These are phyloP conservation scores for Hypsizygus marmoreus DNA, from an alignment of 768 basidiomycete species.

Conservation along the genomic window DNA sequence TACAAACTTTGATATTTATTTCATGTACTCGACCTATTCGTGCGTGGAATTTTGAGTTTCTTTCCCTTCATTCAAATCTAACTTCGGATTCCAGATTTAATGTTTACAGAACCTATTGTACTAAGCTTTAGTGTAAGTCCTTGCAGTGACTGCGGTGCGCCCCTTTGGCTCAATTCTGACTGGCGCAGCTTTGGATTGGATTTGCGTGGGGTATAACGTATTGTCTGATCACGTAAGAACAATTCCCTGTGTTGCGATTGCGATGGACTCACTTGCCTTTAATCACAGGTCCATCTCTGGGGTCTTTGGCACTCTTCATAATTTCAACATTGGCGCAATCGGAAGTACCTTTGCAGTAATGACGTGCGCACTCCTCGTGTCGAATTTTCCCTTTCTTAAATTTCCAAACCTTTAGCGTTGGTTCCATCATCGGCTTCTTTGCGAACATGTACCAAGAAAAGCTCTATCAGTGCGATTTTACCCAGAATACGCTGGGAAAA, in stretches of 20 bases:
- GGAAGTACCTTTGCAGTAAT: conserved; percentile 64
- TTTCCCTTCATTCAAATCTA: neutral
- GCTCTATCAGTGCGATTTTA: conserved; percentile 46
- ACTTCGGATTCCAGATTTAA: conserved; percentile 45
- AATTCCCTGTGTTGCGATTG: conserved; percentile 1
- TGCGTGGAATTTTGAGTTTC: conserved; percentile 34
- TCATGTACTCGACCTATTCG: conserved; percentile 74
- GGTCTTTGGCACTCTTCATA: conserved; percentile 57
- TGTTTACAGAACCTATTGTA: conserved; percentile 76
- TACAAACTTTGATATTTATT: conserved; percentile 63
- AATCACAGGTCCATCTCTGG: conserved; percentile 51
- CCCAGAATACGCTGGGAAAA: neutral
- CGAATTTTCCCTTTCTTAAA: conserved; percentile 1
- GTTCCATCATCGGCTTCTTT: conserved; percentile 49
- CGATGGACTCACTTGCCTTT: neutral
- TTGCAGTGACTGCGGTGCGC: conserved; percentile 55
- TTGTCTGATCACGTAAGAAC: conserved; percentile 58
- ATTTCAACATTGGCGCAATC: conserved; percentile 58
- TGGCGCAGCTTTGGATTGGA: conserved; percentile 62
- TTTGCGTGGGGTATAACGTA: conserved; percentile 79
- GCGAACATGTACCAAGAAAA: conserved; percentile 50
- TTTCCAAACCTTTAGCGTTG: conserved; percentile 44
- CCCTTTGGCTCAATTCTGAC: conserved; percentile 53
- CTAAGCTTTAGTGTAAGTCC: conserved; percentile 66
- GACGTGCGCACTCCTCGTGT: conserved; percentile 38